Percentiles rank a stretch among this genome's conserved stretches.
Evolutionary conservation across 352 stramenopile species (phyloP).

Genomic region (Blastocystis sp.): DNA sequence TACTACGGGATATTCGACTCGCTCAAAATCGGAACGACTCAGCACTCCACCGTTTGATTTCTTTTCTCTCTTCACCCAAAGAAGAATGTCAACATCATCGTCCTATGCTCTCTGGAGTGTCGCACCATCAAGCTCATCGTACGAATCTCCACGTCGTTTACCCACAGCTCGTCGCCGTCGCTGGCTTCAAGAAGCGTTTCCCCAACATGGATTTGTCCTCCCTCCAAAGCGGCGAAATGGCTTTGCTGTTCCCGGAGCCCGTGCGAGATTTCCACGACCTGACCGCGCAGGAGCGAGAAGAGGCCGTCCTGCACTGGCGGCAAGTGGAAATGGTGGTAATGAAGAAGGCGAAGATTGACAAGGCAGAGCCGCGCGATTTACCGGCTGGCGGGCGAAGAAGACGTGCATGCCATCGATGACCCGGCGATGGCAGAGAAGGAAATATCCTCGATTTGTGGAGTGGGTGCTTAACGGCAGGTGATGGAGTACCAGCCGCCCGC

Average conservation of each 20-base stretch:
- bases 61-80: not conserved
- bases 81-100: not conserved
- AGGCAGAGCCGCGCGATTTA: conserved; percentile 18
- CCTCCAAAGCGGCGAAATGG: not conserved
- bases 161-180: not conserved
- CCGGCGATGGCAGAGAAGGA: not conserved
- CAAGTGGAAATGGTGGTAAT: conserved; percentile 46
- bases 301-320: conserved; percentile 31
- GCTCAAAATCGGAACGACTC: not conserved
- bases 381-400: conserved; percentile 55
- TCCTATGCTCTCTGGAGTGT: not conserved
- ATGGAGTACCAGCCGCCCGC: conserved; percentile 14
- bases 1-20: conserved; percentile 2
- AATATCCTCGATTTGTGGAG: not conserved
- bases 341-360: not conserved
- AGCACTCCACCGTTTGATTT: not conserved
- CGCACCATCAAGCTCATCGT: conserved; percentile 16
- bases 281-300: not conserved
- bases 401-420: conserved; percentile 45
- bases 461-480: not conserved
- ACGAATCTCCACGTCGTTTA: not conserved
- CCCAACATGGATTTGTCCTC: not conserved
- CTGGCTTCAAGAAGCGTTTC: not conserved
- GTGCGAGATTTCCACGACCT: not conserved
- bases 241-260: not conserved